Conservation (phyloP, 768 basidiomycete species). For the Lanmaoa rubissima region DNA sequence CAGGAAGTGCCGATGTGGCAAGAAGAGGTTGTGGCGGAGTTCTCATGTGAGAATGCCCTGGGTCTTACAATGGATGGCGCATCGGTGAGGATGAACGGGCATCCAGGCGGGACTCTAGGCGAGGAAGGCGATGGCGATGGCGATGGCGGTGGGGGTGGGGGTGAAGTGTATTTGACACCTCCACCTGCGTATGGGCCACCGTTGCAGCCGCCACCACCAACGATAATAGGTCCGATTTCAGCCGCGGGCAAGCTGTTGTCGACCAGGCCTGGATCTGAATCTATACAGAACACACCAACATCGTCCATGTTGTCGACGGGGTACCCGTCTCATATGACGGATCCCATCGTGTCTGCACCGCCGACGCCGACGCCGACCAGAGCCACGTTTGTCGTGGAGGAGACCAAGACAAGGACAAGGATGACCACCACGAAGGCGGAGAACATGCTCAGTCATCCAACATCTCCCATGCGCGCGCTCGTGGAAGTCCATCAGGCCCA, state of each 20-base stretch:
- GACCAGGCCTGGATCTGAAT: not conserved
- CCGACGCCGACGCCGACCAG: conserved; percentile 14
- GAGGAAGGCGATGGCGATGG: not conserved
- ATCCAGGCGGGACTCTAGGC: not conserved
- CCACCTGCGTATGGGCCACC: conserved; percentile 6
- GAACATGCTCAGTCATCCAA: not conserved
- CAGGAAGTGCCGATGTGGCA: conserved; percentile 2
- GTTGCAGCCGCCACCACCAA: not conserved
- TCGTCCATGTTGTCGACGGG: not conserved
- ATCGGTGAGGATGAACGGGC: not conserved
- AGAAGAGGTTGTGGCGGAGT: not conserved
- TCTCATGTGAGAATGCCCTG: conserved; percentile 4
- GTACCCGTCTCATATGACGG: not conserved
- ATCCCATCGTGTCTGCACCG: not conserved
- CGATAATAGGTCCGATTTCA: not conserved
- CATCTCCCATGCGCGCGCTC: conserved; percentile 13
- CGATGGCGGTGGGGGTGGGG: not conserved
- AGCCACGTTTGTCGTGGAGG: conserved; percentile 6
- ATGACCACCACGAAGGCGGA: not conserved
- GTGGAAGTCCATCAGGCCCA: conserved; percentile 21
- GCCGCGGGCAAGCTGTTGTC: not conserved
- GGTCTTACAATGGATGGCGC: not conserved
- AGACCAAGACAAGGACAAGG: not conserved
- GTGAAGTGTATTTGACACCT: not conserved
- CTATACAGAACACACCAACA: not conserved